Conservation (phyloP, 768 basidiomycete genomes). For the Leccinum subgranulosum region DNA sequence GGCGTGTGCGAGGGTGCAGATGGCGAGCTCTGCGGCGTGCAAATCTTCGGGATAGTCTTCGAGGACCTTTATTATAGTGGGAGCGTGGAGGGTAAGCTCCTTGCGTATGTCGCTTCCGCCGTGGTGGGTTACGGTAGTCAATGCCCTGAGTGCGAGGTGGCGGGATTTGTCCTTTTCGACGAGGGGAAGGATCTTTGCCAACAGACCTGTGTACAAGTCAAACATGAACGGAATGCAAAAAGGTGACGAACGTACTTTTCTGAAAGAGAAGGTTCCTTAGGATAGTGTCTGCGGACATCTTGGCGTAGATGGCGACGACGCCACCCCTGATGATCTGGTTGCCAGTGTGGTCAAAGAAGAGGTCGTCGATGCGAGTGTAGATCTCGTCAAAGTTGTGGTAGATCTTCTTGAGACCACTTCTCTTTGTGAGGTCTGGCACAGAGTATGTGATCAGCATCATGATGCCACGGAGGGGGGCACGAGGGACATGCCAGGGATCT, state of each 20-base stretch:
- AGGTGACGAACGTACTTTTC: slow-evolving; percentile 38
- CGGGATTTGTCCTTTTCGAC: slow-evolving; percentile 46
- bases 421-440: slow-evolving; percentile 47
- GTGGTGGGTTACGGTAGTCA: slow-evolving; percentile 61
- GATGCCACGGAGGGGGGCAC: no score
- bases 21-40: slow-evolving; percentile 46
- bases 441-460: background rate
- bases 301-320: slow-evolving; percentile 59
- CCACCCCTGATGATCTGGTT: slow-evolving; percentile 53
- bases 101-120: slow-evolving; percentile 48
- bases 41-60: slow-evolving; percentile 50
- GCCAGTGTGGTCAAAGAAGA: slow-evolving; percentile 40
- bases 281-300: slow-evolving; percentile 59
- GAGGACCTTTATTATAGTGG: slow-evolving; percentile 43
- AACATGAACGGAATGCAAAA: background rate
- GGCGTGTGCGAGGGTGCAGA: slow-evolving; percentile 53
- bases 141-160: slow-evolving; percentile 50
- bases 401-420: slow-evolving; percentile 61
- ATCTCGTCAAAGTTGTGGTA: slow-evolving; percentile 56
- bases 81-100: slow-evolving; percentile 46
- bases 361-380: slow-evolving; percentile 46
- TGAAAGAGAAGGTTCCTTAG: slow-evolving; percentile 57
- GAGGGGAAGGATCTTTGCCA: slow-evolving; percentile 56
- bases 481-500: slow-evolving; percentile 47
- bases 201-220: slow-evolving; percentile 40